Percentiles rank a stretch among this genome's conserved stretches.
Evolutionary conservation across 2,329 filamentous ascomycete genomes (phyloP).

Genomic region (Aspergillus caelatus): DNA sequence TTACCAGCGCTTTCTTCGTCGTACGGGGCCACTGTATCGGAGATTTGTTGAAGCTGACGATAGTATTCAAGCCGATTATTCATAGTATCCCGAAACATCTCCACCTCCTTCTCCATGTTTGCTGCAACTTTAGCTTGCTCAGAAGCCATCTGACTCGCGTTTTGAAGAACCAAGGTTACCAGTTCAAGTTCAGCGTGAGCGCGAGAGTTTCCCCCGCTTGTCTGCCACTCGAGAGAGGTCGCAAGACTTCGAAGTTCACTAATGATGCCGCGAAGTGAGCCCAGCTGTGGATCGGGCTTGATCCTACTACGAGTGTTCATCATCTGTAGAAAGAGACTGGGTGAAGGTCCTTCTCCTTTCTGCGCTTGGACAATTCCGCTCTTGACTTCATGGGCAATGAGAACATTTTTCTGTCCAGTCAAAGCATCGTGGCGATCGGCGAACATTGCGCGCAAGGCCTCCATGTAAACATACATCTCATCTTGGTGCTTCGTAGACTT

Average conservation of each 20-base stretch:
- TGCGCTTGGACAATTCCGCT: slow-evolving; percentile 63
- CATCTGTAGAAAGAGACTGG: slow-evolving; percentile 60
- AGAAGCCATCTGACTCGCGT: slow-evolving; percentile 56
- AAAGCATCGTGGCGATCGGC: slow-evolving; percentile 78
- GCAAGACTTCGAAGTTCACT: slow-evolving; percentile 68
- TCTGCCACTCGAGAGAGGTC: slow-evolving; percentile 62
- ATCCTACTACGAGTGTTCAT: slow-evolving; percentile 50
- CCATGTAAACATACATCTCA: slow-evolving; percentile 83
- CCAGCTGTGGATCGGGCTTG: slow-evolving; percentile 51
- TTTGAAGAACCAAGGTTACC: slow-evolving; percentile 63
- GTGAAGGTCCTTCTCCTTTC: slow-evolving; percentile 69
- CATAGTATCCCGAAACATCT: slow-evolving; percentile 75
- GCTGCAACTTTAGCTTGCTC: slow-evolving; percentile 56
- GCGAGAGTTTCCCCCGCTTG: slow-evolving; percentile 56
- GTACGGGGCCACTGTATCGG: slow-evolving; percentile 78
- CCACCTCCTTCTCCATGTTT: slow-evolving; percentile 66
- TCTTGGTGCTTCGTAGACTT: slow-evolving; percentile 86
- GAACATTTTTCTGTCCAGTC: slow-evolving; percentile 73
- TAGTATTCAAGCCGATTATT: slow-evolving; percentile 90
- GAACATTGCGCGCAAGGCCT: slow-evolving; percentile 72
- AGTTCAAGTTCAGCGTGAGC: slow-evolving; percentile 67
- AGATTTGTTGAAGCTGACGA: slow-evolving; percentile 85
- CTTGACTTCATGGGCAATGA: slow-evolving; percentile 73
- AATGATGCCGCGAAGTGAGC: slow-evolving; percentile 72
- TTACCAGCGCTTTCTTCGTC: slow-evolving; percentile 63